Evolutionary conservation across 2,329 filamentous ascomycete species (phyloP).

Genomic region (Alternaria tenuissima): DNA sequence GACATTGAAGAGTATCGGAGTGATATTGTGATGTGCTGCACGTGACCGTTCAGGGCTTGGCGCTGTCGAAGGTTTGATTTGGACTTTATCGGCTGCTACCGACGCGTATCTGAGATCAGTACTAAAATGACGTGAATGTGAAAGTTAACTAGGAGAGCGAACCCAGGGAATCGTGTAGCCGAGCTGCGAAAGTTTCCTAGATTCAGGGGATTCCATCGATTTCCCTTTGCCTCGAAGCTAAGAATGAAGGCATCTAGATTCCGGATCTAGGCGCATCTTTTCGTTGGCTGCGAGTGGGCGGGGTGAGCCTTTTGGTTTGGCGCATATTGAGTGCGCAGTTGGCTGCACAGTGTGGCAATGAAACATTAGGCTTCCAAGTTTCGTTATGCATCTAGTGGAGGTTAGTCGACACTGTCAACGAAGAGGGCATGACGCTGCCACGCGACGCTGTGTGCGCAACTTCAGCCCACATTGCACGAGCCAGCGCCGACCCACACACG

Average conservation of each 20-base stretch:
- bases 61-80: not conserved
- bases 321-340: not conserved
- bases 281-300: conserved; percentile 4
- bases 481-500: not conserved
- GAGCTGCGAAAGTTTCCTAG: not conserved
- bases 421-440: conserved; percentile 4
- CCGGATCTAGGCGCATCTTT: not conserved
- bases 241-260: not conserved
- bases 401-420: not conserved
- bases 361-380: conserved; percentile 2
- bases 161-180: not conserved
- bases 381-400: not conserved
- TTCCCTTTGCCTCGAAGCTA: not conserved
- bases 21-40: not conserved
- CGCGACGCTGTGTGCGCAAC: not conserved
- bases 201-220: conserved; percentile 2
- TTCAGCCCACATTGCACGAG: conserved; percentile 2
- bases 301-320: not conserved
- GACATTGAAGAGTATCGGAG: not conserved
- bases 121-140: conserved; percentile 8
- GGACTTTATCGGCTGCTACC: conserved; percentile 5
- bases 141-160: not conserved
- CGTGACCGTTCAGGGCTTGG: not conserved
- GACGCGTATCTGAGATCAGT: not conserved
- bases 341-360: not conserved